Conservation (phyloP, 2,329 filamentous ascomycete species). For the Xylariaceae sp. region DNA sequence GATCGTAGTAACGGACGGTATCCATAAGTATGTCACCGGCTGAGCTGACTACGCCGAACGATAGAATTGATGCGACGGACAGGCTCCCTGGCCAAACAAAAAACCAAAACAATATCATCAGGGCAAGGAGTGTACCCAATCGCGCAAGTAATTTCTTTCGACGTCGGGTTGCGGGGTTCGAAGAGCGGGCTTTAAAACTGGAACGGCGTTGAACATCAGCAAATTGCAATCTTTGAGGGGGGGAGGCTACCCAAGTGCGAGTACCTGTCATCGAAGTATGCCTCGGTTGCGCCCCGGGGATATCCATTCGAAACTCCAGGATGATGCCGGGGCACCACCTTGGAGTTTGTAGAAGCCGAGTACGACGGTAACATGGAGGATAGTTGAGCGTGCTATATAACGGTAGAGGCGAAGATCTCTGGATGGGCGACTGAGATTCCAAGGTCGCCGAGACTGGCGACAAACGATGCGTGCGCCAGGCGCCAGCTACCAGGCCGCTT, state of each 20-base stretch:
- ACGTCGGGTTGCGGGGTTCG: conserved; percentile 64
- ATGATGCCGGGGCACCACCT: conserved; percentile 83
- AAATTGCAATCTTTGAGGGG: background rate
- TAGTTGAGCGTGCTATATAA: conserved; percentile 39
- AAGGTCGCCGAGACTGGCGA: conserved; percentile 9
- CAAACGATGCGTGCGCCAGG: conserved; percentile 13
- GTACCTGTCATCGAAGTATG: conserved; percentile 85
- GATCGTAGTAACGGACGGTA: conserved; percentile 94
- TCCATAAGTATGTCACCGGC: conserved; percentile 74
- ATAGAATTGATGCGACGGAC: conserved; percentile 55
- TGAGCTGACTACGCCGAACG: conserved; percentile 64
- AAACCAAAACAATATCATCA: conserved; percentile 62
- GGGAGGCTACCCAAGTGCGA: conserved; percentile 34
- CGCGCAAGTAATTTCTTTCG: conserved; percentile 68
- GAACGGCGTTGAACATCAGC: conserved; percentile 15
- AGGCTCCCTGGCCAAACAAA: conserved; percentile 67
- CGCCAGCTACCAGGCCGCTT: conserved; percentile 20
- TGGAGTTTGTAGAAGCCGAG: conserved; percentile 45
- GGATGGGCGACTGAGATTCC: background rate
- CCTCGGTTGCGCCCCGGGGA: conserved; percentile 59
- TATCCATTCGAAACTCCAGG: conserved; percentile 79
- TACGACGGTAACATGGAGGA: conserved; percentile 61
- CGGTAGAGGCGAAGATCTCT: conserved; percentile 1
- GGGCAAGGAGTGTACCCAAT: conserved; percentile 52
- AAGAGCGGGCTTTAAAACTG: conserved; percentile 80